Evolutionary conservation across 2,329 filamentous ascomycete genomes (phyloP).

Genomic region (Talaromyces pinophilus): DNA sequence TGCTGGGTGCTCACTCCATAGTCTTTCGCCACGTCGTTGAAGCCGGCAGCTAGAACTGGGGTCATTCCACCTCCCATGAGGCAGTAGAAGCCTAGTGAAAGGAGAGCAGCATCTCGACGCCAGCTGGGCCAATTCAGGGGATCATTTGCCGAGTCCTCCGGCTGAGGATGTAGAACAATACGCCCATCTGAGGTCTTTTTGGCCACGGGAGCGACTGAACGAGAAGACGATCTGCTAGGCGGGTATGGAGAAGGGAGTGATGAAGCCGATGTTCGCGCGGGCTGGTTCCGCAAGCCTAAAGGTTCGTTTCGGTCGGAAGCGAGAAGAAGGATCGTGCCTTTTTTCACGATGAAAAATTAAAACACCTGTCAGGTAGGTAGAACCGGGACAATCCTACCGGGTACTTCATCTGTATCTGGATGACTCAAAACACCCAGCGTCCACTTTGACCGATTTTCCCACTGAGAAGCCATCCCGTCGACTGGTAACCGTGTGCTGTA

Average conservation of each 20-base stretch:
- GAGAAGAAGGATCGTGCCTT: constrained; percentile 63
- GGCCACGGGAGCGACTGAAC: constrained; percentile 43
- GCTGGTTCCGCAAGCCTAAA: constrained; percentile 62
- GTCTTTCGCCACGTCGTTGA: constrained; percentile 71
- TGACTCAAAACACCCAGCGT: constrained; percentile 82
- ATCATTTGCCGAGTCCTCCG: constrained; percentile 86
- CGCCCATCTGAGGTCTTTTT: constrained; percentile 80
- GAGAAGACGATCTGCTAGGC: constrained; percentile 44
- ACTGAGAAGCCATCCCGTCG: constrained; percentile 22
- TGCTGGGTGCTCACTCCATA: constrained; percentile 67
- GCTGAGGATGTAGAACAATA: constrained; percentile 88
- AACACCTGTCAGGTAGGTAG: too few species aligned
- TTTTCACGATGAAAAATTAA: neutral
- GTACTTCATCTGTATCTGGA: constrained; percentile 78
- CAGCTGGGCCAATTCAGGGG: constrained; percentile 88
- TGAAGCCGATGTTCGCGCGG: constrained; percentile 59
- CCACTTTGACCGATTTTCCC: constrained; percentile 48
- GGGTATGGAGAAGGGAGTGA: constrained; percentile 52
- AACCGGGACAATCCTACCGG: constrained; percentile 57
- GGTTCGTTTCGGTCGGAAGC: constrained; percentile 64
- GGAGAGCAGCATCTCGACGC: constrained; percentile 74
- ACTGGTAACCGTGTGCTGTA: neutral
- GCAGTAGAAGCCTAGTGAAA: constrained; percentile 87
- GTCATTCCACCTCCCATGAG: constrained; percentile 93
- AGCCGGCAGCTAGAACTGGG: constrained; percentile 84